Percentiles rank a stretch among this genome's conserved stretches.
phyloP scores from a whole-genome alignment of 805 yeast genomes.

The Suhomyces tanzawaensis region DNA sequence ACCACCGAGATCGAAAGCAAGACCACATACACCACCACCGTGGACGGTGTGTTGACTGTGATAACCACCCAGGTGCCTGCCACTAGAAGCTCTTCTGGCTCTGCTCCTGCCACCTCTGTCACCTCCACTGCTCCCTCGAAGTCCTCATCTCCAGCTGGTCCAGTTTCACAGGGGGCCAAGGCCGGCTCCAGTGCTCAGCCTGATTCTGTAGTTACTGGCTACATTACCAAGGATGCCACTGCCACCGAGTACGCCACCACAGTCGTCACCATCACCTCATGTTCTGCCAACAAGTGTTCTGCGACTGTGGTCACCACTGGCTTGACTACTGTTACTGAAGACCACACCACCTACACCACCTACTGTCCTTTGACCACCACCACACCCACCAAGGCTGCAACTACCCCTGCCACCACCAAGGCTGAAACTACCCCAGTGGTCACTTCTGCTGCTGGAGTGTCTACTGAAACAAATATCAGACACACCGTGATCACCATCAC shows the following conservation, averaged over 20 bases:
- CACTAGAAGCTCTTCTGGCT: background rate
- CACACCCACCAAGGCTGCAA: background rate
- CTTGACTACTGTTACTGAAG: slow-evolving; percentile 4
- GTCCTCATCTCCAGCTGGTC: slow-evolving; percentile 3
- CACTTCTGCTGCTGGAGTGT: background rate
- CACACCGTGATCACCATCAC: slow-evolving; percentile 18
- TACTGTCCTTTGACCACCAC: slow-evolving; percentile 13
- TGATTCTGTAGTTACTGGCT: slow-evolving; percentile 2
- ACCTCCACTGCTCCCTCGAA: background rate
- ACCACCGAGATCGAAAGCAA: slow-evolving; percentile 32
- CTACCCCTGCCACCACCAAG: slow-evolving; percentile 1
- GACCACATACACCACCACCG: slow-evolving; percentile 36
- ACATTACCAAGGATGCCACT: slow-evolving; percentile 8
- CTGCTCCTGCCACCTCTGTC: slow-evolving; percentile 5
- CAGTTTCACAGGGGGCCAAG: slow-evolving; percentile 2
- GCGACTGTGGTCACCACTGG: slow-evolving; percentile 12
- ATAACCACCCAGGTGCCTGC: slow-evolving; percentile 32
- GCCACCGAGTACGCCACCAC: slow-evolving; percentile 17
- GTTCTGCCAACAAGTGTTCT: slow-evolving; percentile 26
- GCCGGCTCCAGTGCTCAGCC: slow-evolving; percentile 1
- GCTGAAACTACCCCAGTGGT: slow-evolving; percentile 3
- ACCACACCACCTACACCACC: slow-evolving; percentile 20
- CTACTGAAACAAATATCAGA: slow-evolving; percentile 4
- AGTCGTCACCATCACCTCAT: slow-evolving; percentile 27
- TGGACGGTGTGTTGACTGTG: slow-evolving; percentile 41